These are phyloP conservation scores for Mrakia blollopis DNA, from an alignment of 768 basidiomycete genomes.

Conservation along the genomic window DNA sequence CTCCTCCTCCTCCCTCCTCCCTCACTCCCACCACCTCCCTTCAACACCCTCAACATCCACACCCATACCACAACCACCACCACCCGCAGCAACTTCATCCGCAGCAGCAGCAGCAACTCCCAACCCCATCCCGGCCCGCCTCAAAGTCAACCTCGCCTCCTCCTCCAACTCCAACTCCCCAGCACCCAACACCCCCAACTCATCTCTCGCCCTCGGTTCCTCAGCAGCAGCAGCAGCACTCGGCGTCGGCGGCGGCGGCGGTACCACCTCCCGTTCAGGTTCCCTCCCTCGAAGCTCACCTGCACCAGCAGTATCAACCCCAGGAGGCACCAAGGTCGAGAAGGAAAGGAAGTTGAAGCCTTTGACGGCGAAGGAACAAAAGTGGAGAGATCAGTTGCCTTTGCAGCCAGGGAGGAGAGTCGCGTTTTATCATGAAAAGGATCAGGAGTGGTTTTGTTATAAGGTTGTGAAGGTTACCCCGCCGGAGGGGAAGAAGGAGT, in stretches of 20 bases:
- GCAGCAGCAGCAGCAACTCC: neutral
- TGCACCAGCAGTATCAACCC: neutral
- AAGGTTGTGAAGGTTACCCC: neutral
- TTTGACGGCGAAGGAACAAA: neutral
- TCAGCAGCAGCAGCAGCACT: no score
- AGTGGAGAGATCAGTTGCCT: neutral
- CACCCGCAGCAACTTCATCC: neutral
- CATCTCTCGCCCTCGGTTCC: neutral
- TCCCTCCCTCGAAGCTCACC: neutral
- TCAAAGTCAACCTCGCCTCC: neutral
- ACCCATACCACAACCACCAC: neutral
- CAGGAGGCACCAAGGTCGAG: neutral
- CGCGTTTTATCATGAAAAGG: neutral
- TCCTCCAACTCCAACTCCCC: neutral
- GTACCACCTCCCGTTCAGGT: neutral
- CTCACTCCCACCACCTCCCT: neutral
- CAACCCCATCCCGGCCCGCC: neutral
- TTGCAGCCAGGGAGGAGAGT: neutral
- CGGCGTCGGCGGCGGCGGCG: no score
- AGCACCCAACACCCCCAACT: neutral
- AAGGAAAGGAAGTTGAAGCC: neutral
- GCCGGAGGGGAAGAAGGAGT: neutral
- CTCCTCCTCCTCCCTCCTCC: neutral
- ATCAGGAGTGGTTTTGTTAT: neutral
- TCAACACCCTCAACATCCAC: neutral